Base-by-base conservation (phyloP, 169 alveolate species). In the Pseudocohnilembus persalinus region DNA sequence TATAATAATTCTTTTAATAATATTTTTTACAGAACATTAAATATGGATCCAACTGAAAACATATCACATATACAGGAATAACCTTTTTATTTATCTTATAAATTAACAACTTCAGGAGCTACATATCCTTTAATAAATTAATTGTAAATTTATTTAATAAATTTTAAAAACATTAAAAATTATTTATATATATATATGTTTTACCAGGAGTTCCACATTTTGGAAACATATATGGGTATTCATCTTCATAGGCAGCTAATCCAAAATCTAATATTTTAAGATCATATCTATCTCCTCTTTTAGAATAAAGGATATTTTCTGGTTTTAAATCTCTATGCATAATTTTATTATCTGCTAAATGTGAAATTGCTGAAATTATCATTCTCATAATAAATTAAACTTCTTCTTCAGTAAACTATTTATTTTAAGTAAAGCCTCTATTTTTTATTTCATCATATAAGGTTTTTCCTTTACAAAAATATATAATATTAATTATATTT, bases 281-380 rank as follows among this genome's bases (percentile, higher is more conserved):
- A 32, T 82, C 65, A 74, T 77, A 65, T 25, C 78, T 35, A 64
- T 86, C 91, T 25, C 91, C 92, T 63, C 85, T 83, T 79, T 83
- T 88, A 88, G 83, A 82, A 29, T 90, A 85, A 29, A 94, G 79
- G 32, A 94, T 79, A 83, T 94, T 94, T 78, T 94, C 96, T 33
- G 97, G 97, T 63, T 94, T 94, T 76, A 94, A 82, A 88, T 94
- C 97, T 29, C 97, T 88, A 85, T 94, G 97, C 72, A 92, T 84
- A 63, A 94, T 90, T n/a, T 87, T 74, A 63, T 92, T 89, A 16
- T 85, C 35, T 82, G 93, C 94, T 83, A 93, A 91, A 76, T 92
- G 88, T 76, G 83, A 88, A 0, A 94, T 77, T 0, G 94, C 95
- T 0, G 91, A 83, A 0, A 92, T 77, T 16, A 94, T 78, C 76